Evolutionary conservation across 148 eudicot genomes (phyloP).

Genomic region (Diospyros lotus): DNA sequence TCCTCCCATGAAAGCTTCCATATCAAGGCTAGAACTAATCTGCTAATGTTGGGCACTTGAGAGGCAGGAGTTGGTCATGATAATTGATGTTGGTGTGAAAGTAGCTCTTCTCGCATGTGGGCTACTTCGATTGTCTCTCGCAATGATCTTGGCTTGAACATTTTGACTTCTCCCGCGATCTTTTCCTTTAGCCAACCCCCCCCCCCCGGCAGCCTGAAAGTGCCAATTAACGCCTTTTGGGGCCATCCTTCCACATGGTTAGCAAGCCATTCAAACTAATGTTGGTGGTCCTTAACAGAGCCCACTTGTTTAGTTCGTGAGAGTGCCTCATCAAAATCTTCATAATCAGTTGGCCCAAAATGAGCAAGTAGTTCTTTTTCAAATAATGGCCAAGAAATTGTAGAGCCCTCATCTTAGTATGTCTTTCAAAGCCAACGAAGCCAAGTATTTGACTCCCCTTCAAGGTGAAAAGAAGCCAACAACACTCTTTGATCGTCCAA

Average conservation of each 20-base stretch:
- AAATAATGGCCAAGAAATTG: neutral
- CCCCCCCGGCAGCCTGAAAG: neutral
- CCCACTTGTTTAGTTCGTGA: neutral
- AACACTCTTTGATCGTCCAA: neutral
- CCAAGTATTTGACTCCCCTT: neutral
- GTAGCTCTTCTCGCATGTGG: neutral
- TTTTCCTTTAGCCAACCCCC: neutral
- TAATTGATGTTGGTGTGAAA: neutral
- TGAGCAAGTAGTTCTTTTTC: neutral
- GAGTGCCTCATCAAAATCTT: neutral
- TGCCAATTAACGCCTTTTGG: neutral
- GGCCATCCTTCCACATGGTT: neutral
- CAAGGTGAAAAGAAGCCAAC: neutral
- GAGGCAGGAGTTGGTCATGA: too few species aligned
- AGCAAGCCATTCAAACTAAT: neutral
- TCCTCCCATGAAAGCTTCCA: neutral
- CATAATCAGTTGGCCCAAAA: neutral
- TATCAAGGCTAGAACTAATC: too few species aligned
- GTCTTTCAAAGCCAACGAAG: neutral
- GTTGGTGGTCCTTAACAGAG: neutral
- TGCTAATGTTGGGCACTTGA: too few species aligned
- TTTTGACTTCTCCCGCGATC: neutral
- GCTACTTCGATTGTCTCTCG: neutral
- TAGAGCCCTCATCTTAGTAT: neutral
- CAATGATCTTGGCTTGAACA: neutral